Evolutionary conservation across 176 grass and related monocot genomes (phyloP).

Genomic region (Cymbopogon citratus): DNA sequence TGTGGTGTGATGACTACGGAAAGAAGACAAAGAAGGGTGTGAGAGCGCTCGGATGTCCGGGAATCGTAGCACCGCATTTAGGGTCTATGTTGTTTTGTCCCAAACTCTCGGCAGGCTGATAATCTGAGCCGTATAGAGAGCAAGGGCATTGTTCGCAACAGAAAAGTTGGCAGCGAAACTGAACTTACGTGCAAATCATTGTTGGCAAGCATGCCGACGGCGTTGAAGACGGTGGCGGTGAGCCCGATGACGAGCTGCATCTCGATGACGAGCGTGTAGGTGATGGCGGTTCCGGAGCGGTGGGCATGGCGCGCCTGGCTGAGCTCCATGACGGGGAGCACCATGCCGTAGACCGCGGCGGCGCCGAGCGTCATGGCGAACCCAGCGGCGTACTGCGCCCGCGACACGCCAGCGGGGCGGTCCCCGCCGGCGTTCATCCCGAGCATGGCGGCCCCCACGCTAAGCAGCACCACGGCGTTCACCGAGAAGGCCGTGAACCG

Average conservation of each 20-base stretch:
- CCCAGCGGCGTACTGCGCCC: slow-evolving; percentile 48
- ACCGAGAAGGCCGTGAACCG: slow-evolving; percentile 62
- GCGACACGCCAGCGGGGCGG: slow-evolving; percentile 44
- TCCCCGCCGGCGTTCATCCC: slow-evolving; percentile 55
- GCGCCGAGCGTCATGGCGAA: slow-evolving; percentile 63
- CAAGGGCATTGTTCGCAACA: neutral
- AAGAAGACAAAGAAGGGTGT: neutral
- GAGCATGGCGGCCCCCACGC: slow-evolving; percentile 50
- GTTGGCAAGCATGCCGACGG: slow-evolving; percentile 60
- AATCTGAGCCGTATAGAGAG: neutral
- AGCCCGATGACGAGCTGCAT: slow-evolving; percentile 73
- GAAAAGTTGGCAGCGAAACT: neutral
- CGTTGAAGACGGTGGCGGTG: slow-evolving; percentile 52
- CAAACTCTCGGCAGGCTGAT: too few species aligned
- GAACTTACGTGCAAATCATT: slow-evolving; percentile 68
- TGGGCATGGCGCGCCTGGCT: slow-evolving; percentile 54
- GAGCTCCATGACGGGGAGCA: slow-evolving; percentile 65
- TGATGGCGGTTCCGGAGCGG: slow-evolving; percentile 21
- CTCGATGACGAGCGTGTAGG: slow-evolving; percentile 73
- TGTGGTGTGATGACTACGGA: neutral
- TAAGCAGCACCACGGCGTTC: slow-evolving; percentile 76
- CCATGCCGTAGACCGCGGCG: slow-evolving; percentile 50
- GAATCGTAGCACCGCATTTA: too few species aligned
- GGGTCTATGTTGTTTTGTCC: too few species aligned
- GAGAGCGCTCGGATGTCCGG: neutral